Evolutionary conservation across 2,329 filamentous ascomycete genomes (phyloP), one percentile per base, ranked within the genome.

Genomic region (Microdochium nivale): DNA sequence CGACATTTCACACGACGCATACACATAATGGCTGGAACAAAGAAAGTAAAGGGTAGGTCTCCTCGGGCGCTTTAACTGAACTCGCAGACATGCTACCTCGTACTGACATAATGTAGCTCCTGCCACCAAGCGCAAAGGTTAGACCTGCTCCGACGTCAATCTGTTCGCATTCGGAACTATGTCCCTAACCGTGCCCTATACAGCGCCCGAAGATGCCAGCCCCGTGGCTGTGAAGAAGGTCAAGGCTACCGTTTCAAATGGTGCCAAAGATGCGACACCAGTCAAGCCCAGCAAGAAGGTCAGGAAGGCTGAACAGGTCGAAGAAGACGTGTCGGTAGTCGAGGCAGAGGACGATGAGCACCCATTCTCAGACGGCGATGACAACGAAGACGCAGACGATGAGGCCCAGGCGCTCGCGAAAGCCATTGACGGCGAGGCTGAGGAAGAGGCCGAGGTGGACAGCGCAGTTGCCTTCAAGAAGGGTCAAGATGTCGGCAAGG

Each of bases 401-500:
- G 68, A 70, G 35, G 68, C 70, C 25, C 63, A 70, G 55, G 65
- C 68, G n/a, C 65, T 79, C 5, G 76, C 73, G 10, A 66, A 68
- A 25, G 64, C 76, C 9, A 70, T 77, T 50, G 71, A 74, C 47
- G 72, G 69, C 56, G 72, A 75, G 25, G 71, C 72, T 25, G 69
- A 74, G 33, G 60, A 60, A 24, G 63, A 63, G 27, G 59, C 56
- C 27, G 62, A 62, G 19, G 64, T 61, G 5, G 65, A 70, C 51
- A 62, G 60, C 27, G 63, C 65, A 46, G 61, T 61, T 27, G 59
- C 63, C 50, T 77, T 72, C 62, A 68, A 76, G 59, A 58, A 70
- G n/a, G 75, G 74, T 16, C 73, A 77, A 58, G 72, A 75, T 44
- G 70, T 78, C 9, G 75, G 75, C 61, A 75, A 75, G 62, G 70